Evolutionary conservation across 257 asterid species (phyloP), one percentile per base, ranked within the genome.

Genomic region (Nicotiana undulata): DNA sequence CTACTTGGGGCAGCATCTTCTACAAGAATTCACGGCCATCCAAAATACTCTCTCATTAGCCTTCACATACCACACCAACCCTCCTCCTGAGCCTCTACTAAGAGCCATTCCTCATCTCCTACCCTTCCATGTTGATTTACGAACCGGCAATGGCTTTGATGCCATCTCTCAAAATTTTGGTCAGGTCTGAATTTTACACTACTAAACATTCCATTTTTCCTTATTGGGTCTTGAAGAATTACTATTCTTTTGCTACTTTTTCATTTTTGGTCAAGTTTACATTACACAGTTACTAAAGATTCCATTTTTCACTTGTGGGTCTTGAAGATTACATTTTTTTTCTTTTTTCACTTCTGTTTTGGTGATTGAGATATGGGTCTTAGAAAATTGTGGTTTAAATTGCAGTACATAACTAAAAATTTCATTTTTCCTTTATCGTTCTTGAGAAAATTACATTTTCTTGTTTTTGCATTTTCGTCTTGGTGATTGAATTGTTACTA

Each of bases 1-100:
- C 66, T 95, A 93, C 89, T 86, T 95, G 85, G 99, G 99, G 17
- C 98, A 93, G 86, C 99, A 95, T 60, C 92, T 95, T 49, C 59
- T 93, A 37, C 95, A 87, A 81, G 89, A 90, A 15, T 86, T 95
- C 76, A 31, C 83, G 7, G 77, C 78, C 20, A 77, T 53, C 76
- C 82, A 84, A 18, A 79, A 83, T 37, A 63, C 82, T 34, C 81
- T 79, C 66, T 79, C 65, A 3, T 58, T 93, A 13, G 97, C 97
- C 52, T 96, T 91, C 83, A 92, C 98, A 37, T 84, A 90, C 84
- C 88, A 85, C 64, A 83, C 92, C 4, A 61, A 20, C 0, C 93
- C 93, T 64, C 95, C 97, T 82, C 96, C 97, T 44, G 90, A 79
- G 72, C 76, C 78, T 70, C 92, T 96, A 65, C 88, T 91, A 72